phyloP scores from a whole-genome alignment of 2,329 filamentous ascomycete genomes.

The Epichloe festucae region DNA sequence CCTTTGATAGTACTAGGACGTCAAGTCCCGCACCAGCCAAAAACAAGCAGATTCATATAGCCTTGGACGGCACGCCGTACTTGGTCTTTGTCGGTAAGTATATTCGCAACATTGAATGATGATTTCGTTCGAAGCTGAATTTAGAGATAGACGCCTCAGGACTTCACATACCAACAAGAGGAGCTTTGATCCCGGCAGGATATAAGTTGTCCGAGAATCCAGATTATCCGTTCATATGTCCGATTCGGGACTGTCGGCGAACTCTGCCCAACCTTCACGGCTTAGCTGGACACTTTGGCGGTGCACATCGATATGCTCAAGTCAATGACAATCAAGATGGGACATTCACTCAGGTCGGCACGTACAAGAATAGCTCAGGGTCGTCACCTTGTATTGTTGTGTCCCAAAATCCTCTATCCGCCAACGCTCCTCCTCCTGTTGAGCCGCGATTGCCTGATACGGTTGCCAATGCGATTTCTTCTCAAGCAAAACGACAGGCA shows the following conservation, averaged over 20 bases:
- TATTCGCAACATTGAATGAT: background rate
- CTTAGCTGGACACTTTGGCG: conserved; percentile 16
- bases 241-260: conserved; percentile 23
- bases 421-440: conserved; percentile 7
- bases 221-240: conserved; percentile 20
- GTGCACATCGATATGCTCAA: conserved; percentile 12
- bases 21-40: background rate
- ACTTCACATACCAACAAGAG: conserved; percentile 6
- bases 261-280: conserved; percentile 13
- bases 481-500: background rate
- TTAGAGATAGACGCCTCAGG: background rate
- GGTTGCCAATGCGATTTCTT: background rate
- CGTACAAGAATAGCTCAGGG: conserved; percentile 12
- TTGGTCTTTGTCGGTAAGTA: background rate
- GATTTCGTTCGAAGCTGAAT: background rate
- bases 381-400: conserved; percentile 17
- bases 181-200: conserved; percentile 20
- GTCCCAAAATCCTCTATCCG: conserved; percentile 13
- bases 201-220: conserved; percentile 17
- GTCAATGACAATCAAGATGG: conserved; percentile 30
- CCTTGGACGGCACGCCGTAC: conserved; percentile 3
- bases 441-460: conserved; percentile 1
- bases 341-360: conserved; percentile 20
- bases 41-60: background rate
- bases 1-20: background rate